Evolutionary conservation across 805 yeast genomes (phyloP).

Genomic region (Kuraishia ogatae): DNA sequence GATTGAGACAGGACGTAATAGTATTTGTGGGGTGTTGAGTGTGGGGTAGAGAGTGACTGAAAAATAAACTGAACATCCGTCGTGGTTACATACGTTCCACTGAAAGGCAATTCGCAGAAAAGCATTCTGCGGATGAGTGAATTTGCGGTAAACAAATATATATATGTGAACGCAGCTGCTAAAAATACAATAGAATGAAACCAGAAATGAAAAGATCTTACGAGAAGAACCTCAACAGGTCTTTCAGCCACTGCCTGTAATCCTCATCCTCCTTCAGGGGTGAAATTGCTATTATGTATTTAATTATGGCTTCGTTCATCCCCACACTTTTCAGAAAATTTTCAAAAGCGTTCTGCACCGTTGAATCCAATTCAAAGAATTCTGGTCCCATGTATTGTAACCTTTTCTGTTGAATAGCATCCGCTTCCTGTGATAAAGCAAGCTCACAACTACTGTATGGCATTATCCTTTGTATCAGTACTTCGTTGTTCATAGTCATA

Average conservation of each 20-base stretch:
- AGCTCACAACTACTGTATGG: constrained; percentile 4
- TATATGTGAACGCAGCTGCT: background rate
- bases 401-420: constrained; percentile 15
- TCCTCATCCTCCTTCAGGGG: constrained; percentile 36
- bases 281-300: constrained; percentile 30
- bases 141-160: too few relatives aligned
- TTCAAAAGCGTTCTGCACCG: constrained; percentile 34
- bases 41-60: background rate
- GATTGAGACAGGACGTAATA: too few relatives aligned
- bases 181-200: background rate
- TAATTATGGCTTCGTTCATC: constrained; percentile 31
- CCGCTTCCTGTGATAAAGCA: constrained; percentile 6
- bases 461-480: constrained; percentile 5
- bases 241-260: constrained; percentile 32
- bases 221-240: constrained; percentile 7
- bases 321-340: constrained; percentile 28
- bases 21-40: background rate
- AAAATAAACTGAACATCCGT: too few relatives aligned
- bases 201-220: background rate
- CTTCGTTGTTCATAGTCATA: constrained; percentile 3
- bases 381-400: constrained; percentile 37
- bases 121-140: too few relatives aligned
- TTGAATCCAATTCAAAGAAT: constrained; percentile 36
- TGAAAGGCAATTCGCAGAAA: too few relatives aligned
- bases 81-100: too few relatives aligned